Evolutionary conservation across 2,329 filamentous ascomycete species (phyloP), one percentile per base, ranked within the genome.

Genomic region (Talaromyces sp.): DNA sequence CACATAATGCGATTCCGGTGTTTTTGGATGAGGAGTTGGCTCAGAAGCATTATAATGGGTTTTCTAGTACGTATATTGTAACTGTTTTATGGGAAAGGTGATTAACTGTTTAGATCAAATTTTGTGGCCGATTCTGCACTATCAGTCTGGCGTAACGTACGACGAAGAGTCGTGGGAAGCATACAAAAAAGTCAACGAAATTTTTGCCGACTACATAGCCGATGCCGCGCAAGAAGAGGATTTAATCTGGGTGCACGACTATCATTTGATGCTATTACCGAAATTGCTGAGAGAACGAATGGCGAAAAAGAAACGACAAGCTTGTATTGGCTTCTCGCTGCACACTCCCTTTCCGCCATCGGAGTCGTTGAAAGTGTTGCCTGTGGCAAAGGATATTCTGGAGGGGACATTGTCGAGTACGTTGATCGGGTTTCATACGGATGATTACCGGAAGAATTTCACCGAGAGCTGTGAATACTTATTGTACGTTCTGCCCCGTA

Each of bases 341-440:
- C 94, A 97, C 78, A 97, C 94, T 0, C 93, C 94, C 0, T 97
- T 97, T 77, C 93, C 93, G 1, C 94, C 90, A 73, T 92, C 90
- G 67, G 93, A 97, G 78, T 95, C 97, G 73, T 97, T 96, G 82
- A 88, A 93, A 67, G 95, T 96, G 67, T 82, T 97, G 8, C 93
- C 93, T 0, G 92, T 97, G 33, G 87, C 93, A 66, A 91, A 96
- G 75, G 87, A 90, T 70, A 87, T 97, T 61, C 84, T 97, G 37
- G 84, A 89, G 59, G 93, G 93, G 54, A 85, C 97, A 45, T 83
- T 97, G 27, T 88, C 93, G 73, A 95, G 92, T 80, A 93, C 97
- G 75, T 81, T 97, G 64, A 90, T 97, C 71, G 93, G 93, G n/a
- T 97, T 97, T 81, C 94, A 97, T 79, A 97, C 93, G n/a, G 96